Conservation (phyloP, 176 grass and related monocot genomes). For the Oryza glaberrima region DNA sequence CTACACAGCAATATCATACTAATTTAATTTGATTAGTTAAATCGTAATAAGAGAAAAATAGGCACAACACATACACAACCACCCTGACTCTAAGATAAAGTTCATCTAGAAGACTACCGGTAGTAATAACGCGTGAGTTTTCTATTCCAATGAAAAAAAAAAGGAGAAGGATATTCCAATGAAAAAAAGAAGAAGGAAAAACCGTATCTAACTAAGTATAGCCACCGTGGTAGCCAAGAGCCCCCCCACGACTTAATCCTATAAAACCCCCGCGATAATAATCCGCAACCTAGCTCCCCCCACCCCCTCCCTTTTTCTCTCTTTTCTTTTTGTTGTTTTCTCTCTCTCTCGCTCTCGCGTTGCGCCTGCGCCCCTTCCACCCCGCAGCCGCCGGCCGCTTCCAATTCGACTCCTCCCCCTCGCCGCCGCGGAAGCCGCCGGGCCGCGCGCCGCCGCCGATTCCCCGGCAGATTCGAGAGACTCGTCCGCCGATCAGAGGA, state of each 20-base stretch:
- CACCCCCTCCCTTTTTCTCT: too few species aligned
- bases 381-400: slow-evolving; percentile 44
- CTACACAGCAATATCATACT: too few species aligned
- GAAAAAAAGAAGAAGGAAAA: too few species aligned
- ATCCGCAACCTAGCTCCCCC: background rate
- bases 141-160: too few species aligned
- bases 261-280: background rate
- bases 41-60: too few species aligned
- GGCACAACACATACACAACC: too few species aligned
- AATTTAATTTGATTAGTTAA: too few species aligned
- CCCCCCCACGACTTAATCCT: background rate
- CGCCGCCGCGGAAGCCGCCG: background rate
- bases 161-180: too few species aligned
- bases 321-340: slow-evolving; percentile 1
- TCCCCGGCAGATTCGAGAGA: slow-evolving; percentile 7
- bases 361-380: background rate
- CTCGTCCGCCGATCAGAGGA: slow-evolving; percentile 24
- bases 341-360: slow-evolving; percentile 18
- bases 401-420: slow-evolving; percentile 42
- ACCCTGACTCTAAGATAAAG: too few species aligned
- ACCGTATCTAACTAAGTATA: background rate
- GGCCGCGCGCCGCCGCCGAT: slow-evolving; percentile 19
- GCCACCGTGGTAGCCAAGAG: background rate
- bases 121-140: too few species aligned
- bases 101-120: too few species aligned